A percentile compares a stretch with the other conserved stretches of the same genome.
Evolutionary conservation across 1,284 basidiomycete genomes (phyloP).

Genomic region (Apiotrichum sp.): DNA sequence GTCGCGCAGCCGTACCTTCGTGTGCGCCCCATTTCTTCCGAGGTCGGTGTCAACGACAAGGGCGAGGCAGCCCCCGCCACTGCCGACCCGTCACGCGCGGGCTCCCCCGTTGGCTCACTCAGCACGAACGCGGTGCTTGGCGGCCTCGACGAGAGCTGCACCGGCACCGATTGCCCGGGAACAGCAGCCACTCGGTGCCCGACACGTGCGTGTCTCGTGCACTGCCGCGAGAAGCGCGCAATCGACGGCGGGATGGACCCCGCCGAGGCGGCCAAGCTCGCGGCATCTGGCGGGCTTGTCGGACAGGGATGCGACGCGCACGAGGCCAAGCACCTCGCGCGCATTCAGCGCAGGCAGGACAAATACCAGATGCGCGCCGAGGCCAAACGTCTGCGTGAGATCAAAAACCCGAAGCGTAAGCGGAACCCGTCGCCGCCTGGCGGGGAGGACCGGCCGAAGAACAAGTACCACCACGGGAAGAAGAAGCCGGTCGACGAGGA

Average conservation of each 20-base stretch:
- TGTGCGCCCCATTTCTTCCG: conserved; percentile 43
- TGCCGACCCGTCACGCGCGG: conserved; percentile 1
- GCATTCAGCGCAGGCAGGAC: conserved; percentile 33
- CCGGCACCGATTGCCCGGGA: conserved; percentile 3
- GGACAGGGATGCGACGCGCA: conserved; percentile 48
- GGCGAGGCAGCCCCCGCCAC: not conserved
- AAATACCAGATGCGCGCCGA: conserved; percentile 21
- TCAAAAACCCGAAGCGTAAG: not conserved
- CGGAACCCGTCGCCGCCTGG: not conserved
- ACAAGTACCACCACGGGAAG: not conserved
- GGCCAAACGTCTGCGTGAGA: not conserved
- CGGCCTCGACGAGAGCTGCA: conserved; percentile 8
- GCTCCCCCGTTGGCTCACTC: not conserved
- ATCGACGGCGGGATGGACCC: conserved; percentile 32
- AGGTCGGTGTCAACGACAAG: conserved; percentile 19
- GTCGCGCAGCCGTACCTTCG: conserved; percentile 79
- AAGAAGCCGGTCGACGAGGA: not conserved
- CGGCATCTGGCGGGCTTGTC: conserved; percentile 28
- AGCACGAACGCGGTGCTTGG: conserved; percentile 3
- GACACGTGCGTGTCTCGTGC: conserved; percentile 38
- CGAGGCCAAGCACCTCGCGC: conserved; percentile 41
- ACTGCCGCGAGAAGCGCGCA: conserved; percentile 42
- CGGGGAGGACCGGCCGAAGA: not conserved
- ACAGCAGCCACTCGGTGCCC: conserved; percentile 38
- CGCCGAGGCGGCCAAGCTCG: conserved; percentile 25